A percentile compares a stretch with the other conserved stretches of the same genome.
Conservation (phyloP, 768 basidiomycete genomes). For the Lactarius indigo region DNA sequence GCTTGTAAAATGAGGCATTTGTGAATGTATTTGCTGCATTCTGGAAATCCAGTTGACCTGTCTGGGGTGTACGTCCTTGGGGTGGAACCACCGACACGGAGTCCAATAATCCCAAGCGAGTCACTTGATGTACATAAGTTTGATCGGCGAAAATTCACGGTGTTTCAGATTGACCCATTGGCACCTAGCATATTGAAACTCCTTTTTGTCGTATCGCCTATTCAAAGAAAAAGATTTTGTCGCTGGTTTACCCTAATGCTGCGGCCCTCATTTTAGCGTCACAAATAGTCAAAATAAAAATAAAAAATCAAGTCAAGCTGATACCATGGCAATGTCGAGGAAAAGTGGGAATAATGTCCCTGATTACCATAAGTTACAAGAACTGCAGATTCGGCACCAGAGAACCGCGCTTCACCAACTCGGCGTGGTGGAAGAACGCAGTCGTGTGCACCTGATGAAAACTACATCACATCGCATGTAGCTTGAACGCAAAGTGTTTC, state of each 20-base stretch:
- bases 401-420: no score
- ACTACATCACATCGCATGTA: no score
- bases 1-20: no score
- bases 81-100: not conserved
- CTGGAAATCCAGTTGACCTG: not conserved
- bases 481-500: no score
- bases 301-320: no score
- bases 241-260: not conserved
- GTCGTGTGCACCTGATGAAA: no score
- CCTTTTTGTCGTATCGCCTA: not conserved
- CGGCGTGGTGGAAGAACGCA: no score
- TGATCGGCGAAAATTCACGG: not conserved
- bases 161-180: not conserved
- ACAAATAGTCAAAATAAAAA: not conserved
- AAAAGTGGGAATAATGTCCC: not conserved
- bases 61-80: not conserved
- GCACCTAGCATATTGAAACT: not conserved
- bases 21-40: not conserved
- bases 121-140: not conserved
- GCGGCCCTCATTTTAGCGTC: not conserved
- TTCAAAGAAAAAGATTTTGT: not conserved
- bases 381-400: not conserved
- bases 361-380: not conserved
- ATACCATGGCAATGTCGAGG: not conserved
- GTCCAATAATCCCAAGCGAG: not conserved